Base-by-base conservation (phyloP, 306 rosid species). In the Ormosia emarginata region DNA sequence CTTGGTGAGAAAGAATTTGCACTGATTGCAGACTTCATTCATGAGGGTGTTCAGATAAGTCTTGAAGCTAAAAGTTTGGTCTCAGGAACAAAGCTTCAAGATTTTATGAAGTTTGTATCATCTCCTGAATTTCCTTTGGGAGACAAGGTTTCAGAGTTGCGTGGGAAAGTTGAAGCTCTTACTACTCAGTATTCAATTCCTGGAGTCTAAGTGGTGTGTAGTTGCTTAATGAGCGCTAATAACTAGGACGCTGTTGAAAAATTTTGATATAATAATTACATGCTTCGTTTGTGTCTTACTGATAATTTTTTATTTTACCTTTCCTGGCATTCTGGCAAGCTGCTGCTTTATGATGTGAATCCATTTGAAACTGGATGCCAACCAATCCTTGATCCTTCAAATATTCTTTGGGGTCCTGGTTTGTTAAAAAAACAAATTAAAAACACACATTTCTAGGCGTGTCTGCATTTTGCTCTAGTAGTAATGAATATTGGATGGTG, bases 71-170 rank as follows among this genome's bases (percentile, higher is more conserved):
- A 90, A 79, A 72, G 71, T 14, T 47, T 85, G 46, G 93, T 72
- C 79, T 57, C 93, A 0, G 98, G 96, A 77, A 24, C 99, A 43
- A 95, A 92, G 93, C 89, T 95, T 34, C 97, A 95, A 79, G 98
- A 93, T 46, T 95, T 91, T 55, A 29, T 89, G 84, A 91, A 90
- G 89, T 87, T 89, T 69, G 89, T 90, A 17, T 9, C 85, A 7
- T 77, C 99, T 8, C 81, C 91, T 32, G 95, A 89, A 33, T 95
- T 95, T 82, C 87, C 94, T 34, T 81, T 90, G 39, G 55, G 17
- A 29, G 92, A 77, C 5, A 81, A 70, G 72, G 83, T 95, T 33
- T 80, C 89, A 17, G 84, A 91, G 77, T 86, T 95, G 84, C 94
- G 87, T 13, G 37, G 70, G 4, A 91, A 88, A 84, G 99, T 95